These are phyloP conservation scores for Pichia thaimueangensis DNA, from an alignment of 805 yeast genomes.

Conservation along the genomic window DNA sequence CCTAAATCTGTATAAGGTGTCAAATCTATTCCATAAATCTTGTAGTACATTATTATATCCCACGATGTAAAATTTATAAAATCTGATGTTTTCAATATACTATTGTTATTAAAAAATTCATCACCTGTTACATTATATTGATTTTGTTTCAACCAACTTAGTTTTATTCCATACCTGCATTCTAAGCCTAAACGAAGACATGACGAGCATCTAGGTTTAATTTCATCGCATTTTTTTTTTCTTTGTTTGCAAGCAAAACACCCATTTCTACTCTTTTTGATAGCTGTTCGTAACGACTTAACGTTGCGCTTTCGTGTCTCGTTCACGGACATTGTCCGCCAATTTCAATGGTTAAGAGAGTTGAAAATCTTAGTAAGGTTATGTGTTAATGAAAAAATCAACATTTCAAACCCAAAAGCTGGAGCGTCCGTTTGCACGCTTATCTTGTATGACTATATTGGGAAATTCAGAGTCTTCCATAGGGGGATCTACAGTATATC, in stretches of 20 bases:
- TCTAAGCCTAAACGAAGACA: slow-evolving; percentile 18
- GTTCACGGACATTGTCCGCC: too few relatives aligned
- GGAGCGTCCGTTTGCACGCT: too few relatives aligned
- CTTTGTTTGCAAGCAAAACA: slow-evolving; percentile 38
- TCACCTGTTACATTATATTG: too few relatives aligned
- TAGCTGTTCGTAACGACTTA: not conserved
- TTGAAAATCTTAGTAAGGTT: not conserved
- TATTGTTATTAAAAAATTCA: too few relatives aligned
- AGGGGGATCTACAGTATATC: not conserved
- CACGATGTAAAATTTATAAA: slow-evolving; percentile 14
- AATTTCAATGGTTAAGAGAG: too few relatives aligned
- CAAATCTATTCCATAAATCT: not conserved
- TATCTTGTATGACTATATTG: too few relatives aligned
- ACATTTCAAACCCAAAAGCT: too few relatives aligned
- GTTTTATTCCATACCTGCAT: slow-evolving; percentile 17
- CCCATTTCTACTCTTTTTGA: slow-evolving; percentile 26
- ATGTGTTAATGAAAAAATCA: not conserved
- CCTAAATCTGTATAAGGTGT: not conserved
- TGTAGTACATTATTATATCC: slow-evolving; percentile 14
- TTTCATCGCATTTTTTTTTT: slow-evolving; percentile 36
- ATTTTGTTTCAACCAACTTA: slow-evolving; percentile 22
- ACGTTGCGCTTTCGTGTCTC: too few relatives aligned
- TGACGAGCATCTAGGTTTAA: slow-evolving; percentile 19
- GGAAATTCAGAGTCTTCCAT: not conserved
- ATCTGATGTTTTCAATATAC: not conserved